Evolutionary conservation across 768 basidiomycete species (phyloP), one percentile per base, ranked within the genome.

Genomic region (Lactarius hengduanensis): DNA sequence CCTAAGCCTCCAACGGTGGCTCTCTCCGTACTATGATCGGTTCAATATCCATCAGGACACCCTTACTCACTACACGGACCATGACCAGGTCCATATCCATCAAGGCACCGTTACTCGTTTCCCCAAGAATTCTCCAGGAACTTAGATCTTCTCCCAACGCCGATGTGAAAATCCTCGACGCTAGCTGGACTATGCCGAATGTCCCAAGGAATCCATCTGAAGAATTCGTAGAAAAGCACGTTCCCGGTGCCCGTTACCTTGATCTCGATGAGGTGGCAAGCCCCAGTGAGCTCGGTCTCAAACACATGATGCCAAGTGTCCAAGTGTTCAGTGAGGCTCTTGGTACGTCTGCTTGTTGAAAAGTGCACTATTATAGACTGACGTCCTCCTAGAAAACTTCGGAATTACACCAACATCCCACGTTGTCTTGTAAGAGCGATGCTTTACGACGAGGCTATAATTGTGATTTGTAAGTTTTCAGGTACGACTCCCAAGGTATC

Each of bases 161-260:
- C 30, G 40, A 66, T 57, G 76, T 86, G 38, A 76, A 78, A 10
- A 76, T 89, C 70, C 80, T 89, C 40, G 96, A 98, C 73, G 86
- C 88, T 28, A 88, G 86, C 59, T 98, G 96, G 96, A 89, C 92
- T 76, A 97, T 98, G 96, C 96, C 96, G 59, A 91, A 88, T 75
- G 84, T 89, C 40, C 80, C 87, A 2, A 85, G 95, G 63, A 86
- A 85, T 59, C 82, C 90, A 2, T 75, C 76, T n/a, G 76, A 84
- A 36, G 95, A 96, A 76, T 96, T 87, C 70, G 74, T 80, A 26
- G 74, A 78, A 32, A 87, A 84, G 68, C 83, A 88, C 40, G 83
- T 97, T 40, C 90, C 90, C 5, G 81, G 83, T 13, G 86, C 94
- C 0, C 84, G 82, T 60, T 91, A 87, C 72, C 81, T 94, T 70